Conservation (phyloP, 2,329 filamentous ascomycete species). For the Calonectria pseudoturangicola region DNA sequence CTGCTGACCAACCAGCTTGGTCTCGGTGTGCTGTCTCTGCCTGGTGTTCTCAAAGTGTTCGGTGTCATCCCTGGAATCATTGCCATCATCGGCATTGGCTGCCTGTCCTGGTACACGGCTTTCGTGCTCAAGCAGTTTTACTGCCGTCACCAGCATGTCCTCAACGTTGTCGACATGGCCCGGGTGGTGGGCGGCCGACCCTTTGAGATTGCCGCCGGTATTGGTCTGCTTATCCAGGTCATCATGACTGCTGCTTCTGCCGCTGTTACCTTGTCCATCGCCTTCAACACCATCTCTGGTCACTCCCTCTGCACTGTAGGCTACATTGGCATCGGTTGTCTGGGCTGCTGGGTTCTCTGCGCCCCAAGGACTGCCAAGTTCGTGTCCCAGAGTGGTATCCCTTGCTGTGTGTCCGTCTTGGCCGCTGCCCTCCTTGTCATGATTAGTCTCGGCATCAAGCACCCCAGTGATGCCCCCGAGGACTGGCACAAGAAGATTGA, state of each 20-base stretch:
- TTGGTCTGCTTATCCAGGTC: conserved; percentile 83
- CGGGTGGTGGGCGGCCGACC: conserved; percentile 65
- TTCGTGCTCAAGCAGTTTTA: conserved; percentile 77
- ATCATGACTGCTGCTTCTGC: conserved; percentile 82
- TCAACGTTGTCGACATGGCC: conserved; percentile 83
- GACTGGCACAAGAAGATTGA: conserved; percentile 56
- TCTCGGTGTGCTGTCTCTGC: conserved; percentile 78
- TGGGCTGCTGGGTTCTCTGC: conserved; percentile 78
- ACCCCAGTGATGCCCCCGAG: conserved; percentile 54
- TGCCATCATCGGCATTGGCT: conserved; percentile 77
- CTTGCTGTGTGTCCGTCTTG: conserved; percentile 59
- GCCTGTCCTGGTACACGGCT: conserved; percentile 78
- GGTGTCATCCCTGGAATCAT: conserved; percentile 82
- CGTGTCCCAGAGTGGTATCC: conserved; percentile 56
- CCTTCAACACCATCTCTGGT: conserved; percentile 80
- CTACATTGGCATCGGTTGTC: conserved; percentile 77
- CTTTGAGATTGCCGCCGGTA: conserved; percentile 59
- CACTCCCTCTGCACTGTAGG: conserved; percentile 79
- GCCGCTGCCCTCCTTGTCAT: conserved; percentile 61
- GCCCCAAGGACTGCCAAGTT: conserved; percentile 79
- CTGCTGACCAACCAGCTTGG: conserved; percentile 60
- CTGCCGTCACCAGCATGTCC: conserved; percentile 79
- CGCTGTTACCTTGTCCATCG: conserved; percentile 79
- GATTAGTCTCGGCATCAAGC: conserved; percentile 58
- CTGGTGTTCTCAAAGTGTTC: conserved; percentile 80